These are phyloP conservation scores for Suhomyces wounanorum DNA, from an alignment of 1,139 yeast genomes.

Conservation along the genomic window DNA sequence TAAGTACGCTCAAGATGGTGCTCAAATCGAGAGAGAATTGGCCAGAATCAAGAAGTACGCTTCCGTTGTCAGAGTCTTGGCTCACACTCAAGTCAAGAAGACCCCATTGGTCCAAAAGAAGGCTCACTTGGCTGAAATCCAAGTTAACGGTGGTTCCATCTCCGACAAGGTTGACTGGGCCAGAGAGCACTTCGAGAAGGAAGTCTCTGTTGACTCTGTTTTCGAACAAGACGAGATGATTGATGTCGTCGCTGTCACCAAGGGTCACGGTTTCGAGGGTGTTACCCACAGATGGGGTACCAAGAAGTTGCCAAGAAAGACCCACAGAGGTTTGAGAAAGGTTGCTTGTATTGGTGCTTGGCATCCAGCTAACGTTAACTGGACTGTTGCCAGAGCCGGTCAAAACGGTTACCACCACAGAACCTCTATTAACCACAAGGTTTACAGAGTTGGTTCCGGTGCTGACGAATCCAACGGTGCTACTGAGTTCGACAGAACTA, in stretches of 20 bases:
- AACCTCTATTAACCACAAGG: slow-evolving; percentile 99
- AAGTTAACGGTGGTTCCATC: slow-evolving; percentile 98
- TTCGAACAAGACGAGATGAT: slow-evolving; percentile 98
- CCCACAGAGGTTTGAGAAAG: slow-evolving; percentile 99
- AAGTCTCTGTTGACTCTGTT: slow-evolving; percentile 92
- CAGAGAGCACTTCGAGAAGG: slow-evolving; percentile 98
- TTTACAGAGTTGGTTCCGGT: slow-evolving; percentile 98
- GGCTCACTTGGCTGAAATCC: slow-evolving; percentile 99
- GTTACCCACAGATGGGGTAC: slow-evolving; percentile 99
- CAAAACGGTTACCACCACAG: slow-evolving; percentile 99
- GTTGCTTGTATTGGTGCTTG: slow-evolving; percentile 99
- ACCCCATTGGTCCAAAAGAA: slow-evolving; percentile 99
- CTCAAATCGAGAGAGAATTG: slow-evolving; percentile 91
- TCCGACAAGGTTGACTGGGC: slow-evolving; percentile 99
- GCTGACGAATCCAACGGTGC: slow-evolving; percentile 93
- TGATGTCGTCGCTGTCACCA: slow-evolving; percentile 98
- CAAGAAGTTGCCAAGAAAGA: slow-evolving; percentile 99
- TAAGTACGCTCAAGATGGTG: slow-evolving; percentile 92
- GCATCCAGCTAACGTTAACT: slow-evolving; percentile 99
- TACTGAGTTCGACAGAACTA: slow-evolving; percentile 98
- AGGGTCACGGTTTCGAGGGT: slow-evolving; percentile 99
- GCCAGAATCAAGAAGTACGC: slow-evolving; percentile 99
- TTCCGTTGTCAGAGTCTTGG: slow-evolving; percentile 97
- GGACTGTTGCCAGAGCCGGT: slow-evolving; percentile 99
- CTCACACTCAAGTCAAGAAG: slow-evolving; percentile 99